Conservation (phyloP, 768 basidiomycete genomes). For the Lactarius evosmus region DNA sequence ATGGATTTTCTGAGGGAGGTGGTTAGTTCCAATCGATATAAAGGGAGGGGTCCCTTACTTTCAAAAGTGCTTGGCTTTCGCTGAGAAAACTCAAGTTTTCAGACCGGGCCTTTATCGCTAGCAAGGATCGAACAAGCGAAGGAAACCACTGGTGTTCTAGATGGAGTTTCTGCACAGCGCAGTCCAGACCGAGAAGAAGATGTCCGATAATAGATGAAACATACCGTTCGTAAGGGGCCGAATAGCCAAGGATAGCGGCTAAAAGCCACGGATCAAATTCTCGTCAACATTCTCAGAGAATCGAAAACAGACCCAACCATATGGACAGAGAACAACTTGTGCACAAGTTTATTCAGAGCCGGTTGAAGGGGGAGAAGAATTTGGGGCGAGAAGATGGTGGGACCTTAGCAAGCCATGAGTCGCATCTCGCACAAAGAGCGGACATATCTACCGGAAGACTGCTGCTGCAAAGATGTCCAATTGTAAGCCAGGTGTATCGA, state of each 20-base stretch:
- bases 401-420: conserved; percentile 16
- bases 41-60: neutral
- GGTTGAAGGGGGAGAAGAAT: conserved; percentile 22
- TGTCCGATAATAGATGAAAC: conserved; percentile 22
- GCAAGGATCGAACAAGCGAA: conserved; percentile 22
- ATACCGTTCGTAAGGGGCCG: conserved; percentile 62
- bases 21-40: conserved; percentile 1
- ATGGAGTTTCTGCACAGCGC: conserved; percentile 17
- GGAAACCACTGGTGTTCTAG: conserved; percentile 24
- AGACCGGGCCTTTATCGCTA: conserved; percentile 18
- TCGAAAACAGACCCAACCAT: conserved; percentile 23
- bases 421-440: conserved; percentile 53
- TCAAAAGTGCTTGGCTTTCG: conserved; percentile 3
- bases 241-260: conserved; percentile 80
- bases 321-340: conserved; percentile 17
- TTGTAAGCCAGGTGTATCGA: conserved; percentile 43
- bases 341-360: conserved; percentile 19
- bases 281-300: conserved; percentile 2
- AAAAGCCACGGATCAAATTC: conserved; percentile 15
- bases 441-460: conserved; percentile 9
- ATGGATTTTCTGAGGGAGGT: conserved; percentile 11
- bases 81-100: conserved; percentile 4
- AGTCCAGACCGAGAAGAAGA: conserved; percentile 11
- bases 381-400: conserved; percentile 17
- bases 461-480: conserved; percentile 34